Evolutionary conservation across 108 stramenopile genomes (phyloP).

Genomic region (Skeletonema grethae): DNA sequence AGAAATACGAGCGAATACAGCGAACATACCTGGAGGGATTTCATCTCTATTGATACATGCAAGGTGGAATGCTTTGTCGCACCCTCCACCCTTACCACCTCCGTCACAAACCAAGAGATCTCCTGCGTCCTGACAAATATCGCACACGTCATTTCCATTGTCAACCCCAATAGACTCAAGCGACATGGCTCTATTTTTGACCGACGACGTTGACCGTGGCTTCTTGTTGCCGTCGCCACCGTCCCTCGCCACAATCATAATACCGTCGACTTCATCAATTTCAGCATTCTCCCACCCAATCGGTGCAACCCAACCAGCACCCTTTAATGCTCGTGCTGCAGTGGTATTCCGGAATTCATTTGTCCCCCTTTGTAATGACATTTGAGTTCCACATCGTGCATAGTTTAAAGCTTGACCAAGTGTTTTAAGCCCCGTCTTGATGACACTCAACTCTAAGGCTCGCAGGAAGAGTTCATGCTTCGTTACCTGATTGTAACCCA

Average conservation of each 20-base stretch:
- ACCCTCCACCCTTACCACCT: constrained; percentile 1
- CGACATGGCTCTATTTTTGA: neutral
- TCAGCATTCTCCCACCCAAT: constrained; percentile 44
- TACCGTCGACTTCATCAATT: constrained; percentile 31
- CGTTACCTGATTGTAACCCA: constrained; percentile 30
- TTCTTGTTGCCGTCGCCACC: neutral
- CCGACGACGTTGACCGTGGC: neutral
- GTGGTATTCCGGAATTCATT: constrained; percentile 1
- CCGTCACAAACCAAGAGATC: constrained; percentile 7
- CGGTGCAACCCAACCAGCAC: constrained; percentile 26
- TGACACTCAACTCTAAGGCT: constrained; percentile 21
- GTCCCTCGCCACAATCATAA: constrained; percentile 31
- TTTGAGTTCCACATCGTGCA: constrained; percentile 27
- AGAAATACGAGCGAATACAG: neutral
- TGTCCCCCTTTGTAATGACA: neutral
- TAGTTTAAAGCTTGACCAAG: constrained; percentile 35
- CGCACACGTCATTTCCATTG: neutral
- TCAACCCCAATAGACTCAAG: neutral
- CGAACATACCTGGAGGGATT: neutral
- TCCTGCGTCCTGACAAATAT: neutral
- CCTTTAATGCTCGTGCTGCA: neutral
- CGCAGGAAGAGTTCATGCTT: constrained; percentile 18
- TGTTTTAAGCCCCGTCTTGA: constrained; percentile 40
- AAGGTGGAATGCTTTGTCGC: neutral
- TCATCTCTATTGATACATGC: neutral